Evolutionary conservation across 148 eudicot genomes (phyloP).

Genomic region (Spergularia bocconei): DNA sequence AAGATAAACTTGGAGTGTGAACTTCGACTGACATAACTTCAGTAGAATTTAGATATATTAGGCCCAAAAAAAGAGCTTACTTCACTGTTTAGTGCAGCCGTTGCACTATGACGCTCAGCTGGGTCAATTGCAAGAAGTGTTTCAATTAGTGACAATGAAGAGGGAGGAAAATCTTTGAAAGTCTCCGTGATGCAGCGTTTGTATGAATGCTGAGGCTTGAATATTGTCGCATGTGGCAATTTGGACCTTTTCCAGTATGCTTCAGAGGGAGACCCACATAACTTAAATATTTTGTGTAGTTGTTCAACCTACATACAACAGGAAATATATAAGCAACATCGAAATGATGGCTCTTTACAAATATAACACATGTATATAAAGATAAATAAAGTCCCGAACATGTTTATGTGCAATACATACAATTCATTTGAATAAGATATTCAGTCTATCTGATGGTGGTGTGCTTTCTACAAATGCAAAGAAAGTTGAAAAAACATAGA

Average conservation of each 20-base stretch:
- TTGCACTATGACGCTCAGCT: constrained; percentile 69
- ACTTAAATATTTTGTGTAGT: constrained; percentile 73
- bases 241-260: constrained; percentile 83
- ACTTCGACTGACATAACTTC: too few relatives aligned
- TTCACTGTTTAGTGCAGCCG: constrained; percentile 60
- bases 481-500: too few relatives aligned
- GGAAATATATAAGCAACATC: not conserved
- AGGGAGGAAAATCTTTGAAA: constrained; percentile 58
- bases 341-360: too few relatives aligned
- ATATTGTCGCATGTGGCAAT: constrained; percentile 79
- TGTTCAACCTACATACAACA: constrained; percentile 58
- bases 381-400: too few relatives aligned
- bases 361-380: not conserved
- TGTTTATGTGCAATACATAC: too few relatives aligned
- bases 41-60: too few relatives aligned
- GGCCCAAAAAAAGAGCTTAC: too few relatives aligned
- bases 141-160: constrained; percentile 70
- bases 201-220: constrained; percentile 76
- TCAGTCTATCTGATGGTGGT: too few relatives aligned
- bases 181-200: constrained; percentile 64
- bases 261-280: constrained; percentile 87
- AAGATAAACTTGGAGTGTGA: too few relatives aligned
- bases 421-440: too few relatives aligned
- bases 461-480: too few relatives aligned
- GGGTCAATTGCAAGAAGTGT: constrained; percentile 83